Percentiles rank a stretch among this genome's conserved stretches.
Evolutionary conservation across 1,139 yeast species (phyloP).

Genomic region (Zygoascus hellenicus): DNA sequence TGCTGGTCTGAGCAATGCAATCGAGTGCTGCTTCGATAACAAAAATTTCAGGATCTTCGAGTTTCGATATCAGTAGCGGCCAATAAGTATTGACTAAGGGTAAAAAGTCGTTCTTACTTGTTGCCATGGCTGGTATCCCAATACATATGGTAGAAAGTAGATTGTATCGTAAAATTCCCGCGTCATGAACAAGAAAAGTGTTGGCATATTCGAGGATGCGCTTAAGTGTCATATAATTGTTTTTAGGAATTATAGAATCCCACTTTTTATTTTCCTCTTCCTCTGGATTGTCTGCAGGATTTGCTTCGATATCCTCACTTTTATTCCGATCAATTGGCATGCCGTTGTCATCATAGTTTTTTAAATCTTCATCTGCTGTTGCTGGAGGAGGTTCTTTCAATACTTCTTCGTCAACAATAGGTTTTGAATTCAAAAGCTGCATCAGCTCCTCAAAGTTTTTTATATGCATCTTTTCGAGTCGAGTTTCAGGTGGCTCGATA

Average conservation of each 20-base stretch:
- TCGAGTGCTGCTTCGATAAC: conserved; percentile 39
- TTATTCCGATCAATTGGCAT: conserved; percentile 21
- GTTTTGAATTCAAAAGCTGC: conserved; percentile 36
- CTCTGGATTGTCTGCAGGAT: conserved; percentile 26
- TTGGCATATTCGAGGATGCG: conserved; percentile 67
- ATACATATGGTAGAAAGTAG: conserved; percentile 48
- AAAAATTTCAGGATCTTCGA: conserved; percentile 27
- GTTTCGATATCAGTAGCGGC: conserved; percentile 43
- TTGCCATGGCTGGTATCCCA: conserved; percentile 56
- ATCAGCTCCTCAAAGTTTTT: conserved; percentile 21
- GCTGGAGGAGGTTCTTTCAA: conserved; percentile 20
- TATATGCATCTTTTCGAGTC: conserved; percentile 10
- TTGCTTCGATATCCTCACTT: conserved; percentile 27
- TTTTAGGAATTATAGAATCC: conserved; percentile 58
- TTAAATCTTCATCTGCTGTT: conserved; percentile 23
- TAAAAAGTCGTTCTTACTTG: conserved; percentile 51
- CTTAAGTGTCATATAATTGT: conserved; percentile 52
- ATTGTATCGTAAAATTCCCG: conserved; percentile 49
- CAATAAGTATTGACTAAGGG: conserved; percentile 69
- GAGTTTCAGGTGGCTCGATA: conserved; percentile 8
- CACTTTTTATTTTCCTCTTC: conserved; percentile 40
- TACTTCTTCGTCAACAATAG: conserved; percentile 32
- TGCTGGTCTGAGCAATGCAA: conserved; percentile 38
- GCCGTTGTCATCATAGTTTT: conserved; percentile 27
- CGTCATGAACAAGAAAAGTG: conserved; percentile 62